Evolutionary conservation across 805 yeast species (phyloP).

Genomic region (Candida dajiaensis): DNA sequence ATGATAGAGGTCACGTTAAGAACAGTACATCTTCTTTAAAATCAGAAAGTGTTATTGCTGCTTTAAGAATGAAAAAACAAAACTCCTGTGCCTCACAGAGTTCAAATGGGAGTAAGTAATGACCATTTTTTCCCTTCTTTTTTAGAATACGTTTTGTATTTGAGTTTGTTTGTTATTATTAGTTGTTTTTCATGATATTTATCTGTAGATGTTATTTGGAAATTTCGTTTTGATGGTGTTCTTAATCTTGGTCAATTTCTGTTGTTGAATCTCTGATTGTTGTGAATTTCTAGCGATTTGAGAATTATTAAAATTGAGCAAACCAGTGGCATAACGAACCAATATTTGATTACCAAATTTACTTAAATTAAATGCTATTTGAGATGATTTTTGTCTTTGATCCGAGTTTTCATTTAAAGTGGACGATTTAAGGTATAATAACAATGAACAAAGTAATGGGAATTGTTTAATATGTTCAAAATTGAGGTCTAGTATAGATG

Average conservation of each 20-base stretch:
- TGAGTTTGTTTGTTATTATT: neutral
- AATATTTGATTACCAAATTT: constrained; percentile 21
- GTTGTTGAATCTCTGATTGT: constrained; percentile 20
- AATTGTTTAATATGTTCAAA: constrained; percentile 14
- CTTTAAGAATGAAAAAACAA: constrained; percentile 16
- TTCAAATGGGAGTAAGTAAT: neutral
- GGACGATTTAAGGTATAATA: constrained; percentile 18
- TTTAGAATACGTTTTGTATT: neutral
- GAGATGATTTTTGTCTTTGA: constrained; percentile 24
- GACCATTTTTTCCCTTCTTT: neutral
- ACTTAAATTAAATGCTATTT: constrained; percentile 21
- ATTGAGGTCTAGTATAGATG: constrained; percentile 8
- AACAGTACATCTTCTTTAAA: constrained; percentile 34
- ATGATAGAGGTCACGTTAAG: constrained; percentile 68
- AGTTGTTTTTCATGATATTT: neutral
- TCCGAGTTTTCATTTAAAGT: constrained; percentile 24
- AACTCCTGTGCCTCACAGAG: constrained; percentile 3
- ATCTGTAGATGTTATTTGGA: neutral
- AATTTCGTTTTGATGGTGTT: neutral
- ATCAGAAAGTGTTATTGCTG: constrained; percentile 25
- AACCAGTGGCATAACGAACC: constrained; percentile 21
- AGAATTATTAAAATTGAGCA: constrained; percentile 18
- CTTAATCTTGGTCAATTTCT: constrained; percentile 14
- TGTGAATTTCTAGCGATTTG: constrained; percentile 19
- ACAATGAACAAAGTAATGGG: constrained; percentile 18